Conservation (phyloP, 2,329 filamentous ascomycete genomes). For the Penicillium sp. region DNA sequence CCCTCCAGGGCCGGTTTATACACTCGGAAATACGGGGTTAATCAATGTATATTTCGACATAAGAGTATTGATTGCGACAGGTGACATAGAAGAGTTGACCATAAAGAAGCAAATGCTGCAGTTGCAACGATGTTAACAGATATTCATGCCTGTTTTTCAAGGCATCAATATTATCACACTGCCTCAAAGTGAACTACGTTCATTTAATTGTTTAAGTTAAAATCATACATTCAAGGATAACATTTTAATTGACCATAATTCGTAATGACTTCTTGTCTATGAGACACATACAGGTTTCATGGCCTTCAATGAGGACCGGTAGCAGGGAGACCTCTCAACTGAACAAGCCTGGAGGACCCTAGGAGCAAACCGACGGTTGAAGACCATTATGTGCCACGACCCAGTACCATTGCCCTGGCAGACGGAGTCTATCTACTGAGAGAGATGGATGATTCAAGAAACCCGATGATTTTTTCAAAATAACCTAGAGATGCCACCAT, state of each 20-base stretch:
- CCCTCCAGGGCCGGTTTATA: not conserved
- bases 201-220: too few species aligned
- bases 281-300: not conserved
- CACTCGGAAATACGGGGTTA: not conserved
- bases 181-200: too few species aligned
- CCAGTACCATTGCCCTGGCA: not conserved
- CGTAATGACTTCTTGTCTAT: not conserved
- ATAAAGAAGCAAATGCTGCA: not conserved
- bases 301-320: too few species aligned
- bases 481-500: constrained; percentile 42
- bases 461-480: constrained; percentile 42
- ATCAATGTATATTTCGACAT: not conserved
- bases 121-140: not conserved
- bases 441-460: constrained; percentile 25
- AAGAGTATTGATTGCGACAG: not conserved
- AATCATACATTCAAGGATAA: not conserved
- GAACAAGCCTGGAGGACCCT: too few species aligned
- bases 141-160: not conserved
- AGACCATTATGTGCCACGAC: too few species aligned
- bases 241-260: not conserved
- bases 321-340: too few species aligned
- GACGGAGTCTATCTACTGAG: not conserved
- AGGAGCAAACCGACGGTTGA: too few species aligned
- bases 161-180: not conserved
- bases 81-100: not conserved